Conservation (phyloP, 306 rosid genomes). For the peach (Prunus persica) region Prunus_persica_NCBIv2 NC_034010.1:19231001-19231500, state of each 20-base stretch:
- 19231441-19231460: conserved; percentile 50
- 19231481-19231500: conserved; percentile 66
- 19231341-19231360: conserved; percentile 45
- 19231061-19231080: too few relatives aligned
- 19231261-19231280: conserved; percentile 52
- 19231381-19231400: conserved; percentile 17
- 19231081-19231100: too few relatives aligned
- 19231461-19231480: conserved; percentile 52
- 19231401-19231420: conserved; percentile 21
- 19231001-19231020: too few relatives aligned
- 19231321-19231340: conserved; percentile 48
- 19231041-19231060: too few relatives aligned
- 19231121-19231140: accelerated
- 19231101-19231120: accelerated
- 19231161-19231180: too few relatives aligned
- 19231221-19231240: background rate
- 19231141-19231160: accelerated
- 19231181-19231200: too few relatives aligned
- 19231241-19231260: background rate
- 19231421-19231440: conserved; percentile 36
- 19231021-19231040: too few relatives aligned
- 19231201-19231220: background rate
- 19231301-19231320: conserved; percentile 1
- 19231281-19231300: conserved; percentile 21
- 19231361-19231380: conserved; percentile 29